Conservation (phyloP, 495 filamentous ascomycete genomes). For the Xanthoparmelia taractica region DNA sequence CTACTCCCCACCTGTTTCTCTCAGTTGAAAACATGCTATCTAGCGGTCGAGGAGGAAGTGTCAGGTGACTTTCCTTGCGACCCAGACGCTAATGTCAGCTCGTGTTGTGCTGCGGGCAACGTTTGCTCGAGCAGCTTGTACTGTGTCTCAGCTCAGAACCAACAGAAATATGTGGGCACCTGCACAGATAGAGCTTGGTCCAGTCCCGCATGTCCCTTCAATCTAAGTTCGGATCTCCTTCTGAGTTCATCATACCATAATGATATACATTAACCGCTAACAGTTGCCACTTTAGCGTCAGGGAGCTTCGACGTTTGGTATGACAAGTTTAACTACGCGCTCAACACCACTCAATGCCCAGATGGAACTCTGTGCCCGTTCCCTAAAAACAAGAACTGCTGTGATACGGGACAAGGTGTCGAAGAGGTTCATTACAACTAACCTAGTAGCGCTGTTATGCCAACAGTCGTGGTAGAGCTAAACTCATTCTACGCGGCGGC, state of each 20-base stretch:
- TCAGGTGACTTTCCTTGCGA: conserved; percentile 1
- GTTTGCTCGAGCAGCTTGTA: conserved; percentile 1
- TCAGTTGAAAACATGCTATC: not conserved
- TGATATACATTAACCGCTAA: not conserved
- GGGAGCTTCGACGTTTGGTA: not conserved
- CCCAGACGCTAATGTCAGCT: conserved; percentile 5
- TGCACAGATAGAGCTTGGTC: conserved; percentile 10
- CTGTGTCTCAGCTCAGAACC: not conserved
- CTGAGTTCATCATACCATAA: not conserved
- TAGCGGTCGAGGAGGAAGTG: not conserved
- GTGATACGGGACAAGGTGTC: not conserved
- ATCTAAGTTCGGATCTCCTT: not conserved
- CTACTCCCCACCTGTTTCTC: not conserved
- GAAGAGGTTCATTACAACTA: conserved; percentile 3
- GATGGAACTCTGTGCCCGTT: not conserved
- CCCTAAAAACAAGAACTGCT: conserved; percentile 1
- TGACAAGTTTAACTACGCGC: not conserved
- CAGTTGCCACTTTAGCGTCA: not conserved
- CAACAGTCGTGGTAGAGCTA: not conserved
- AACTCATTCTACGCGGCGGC: not conserved
- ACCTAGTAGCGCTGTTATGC: not conserved
- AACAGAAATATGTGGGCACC: not conserved
- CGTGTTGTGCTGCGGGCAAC: not conserved
- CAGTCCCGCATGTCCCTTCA: conserved; percentile 9
- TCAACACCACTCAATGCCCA: conserved; percentile 3